Base-by-base conservation (phyloP, 345 rosid species). In the Adansonia digitata region DNA sequence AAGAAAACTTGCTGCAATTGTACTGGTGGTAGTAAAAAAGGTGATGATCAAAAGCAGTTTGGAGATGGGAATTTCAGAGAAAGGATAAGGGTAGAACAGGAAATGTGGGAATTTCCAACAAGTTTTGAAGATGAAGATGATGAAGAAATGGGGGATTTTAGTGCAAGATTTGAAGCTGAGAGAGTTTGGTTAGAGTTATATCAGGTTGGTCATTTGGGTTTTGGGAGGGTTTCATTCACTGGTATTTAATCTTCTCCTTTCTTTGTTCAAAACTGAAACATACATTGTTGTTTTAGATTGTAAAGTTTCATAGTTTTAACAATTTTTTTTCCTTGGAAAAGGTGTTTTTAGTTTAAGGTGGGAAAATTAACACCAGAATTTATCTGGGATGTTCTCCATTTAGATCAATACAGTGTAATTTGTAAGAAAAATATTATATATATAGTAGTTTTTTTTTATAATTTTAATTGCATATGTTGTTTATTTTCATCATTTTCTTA, bases 171-270 rank as follows among this genome's bases (percentile, higher is more conserved):
- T 46, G 92, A 86, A 76, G 90, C 84, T 2, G 93, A 89, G 77
- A 88, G 84, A 79, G 81, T 91, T 45, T 90, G 94, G 95, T 75
- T 93, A 57, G 97, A 95, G 85, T 77, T 91, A 78, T 86, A 85
- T 80, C 86, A 89, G 73, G 77, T 88, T 81, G 98, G 93, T 18
- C 94, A 93, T 84, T 78, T 91, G 86, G 92, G 94, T 75, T 93
- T 95, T 76, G 98, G 99, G 35, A 86, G 98, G 82, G 93, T 93
- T 72, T 93, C 97, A 24, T 93, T 88, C 74, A 82, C 87, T 52
- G 92, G 86, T 5, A 72, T 69, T 68, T 77, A 77, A 72, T 64
- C 69, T 12, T 31, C 11, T 17, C 7, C 1, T 15, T 31, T 9
- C 6, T 17, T 9, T 14, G 43, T 67, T 27, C 81, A 29, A 40